Base-by-base conservation (phyloP, 257 asterid genomes). In the Osmanthus fragrans region DNA sequence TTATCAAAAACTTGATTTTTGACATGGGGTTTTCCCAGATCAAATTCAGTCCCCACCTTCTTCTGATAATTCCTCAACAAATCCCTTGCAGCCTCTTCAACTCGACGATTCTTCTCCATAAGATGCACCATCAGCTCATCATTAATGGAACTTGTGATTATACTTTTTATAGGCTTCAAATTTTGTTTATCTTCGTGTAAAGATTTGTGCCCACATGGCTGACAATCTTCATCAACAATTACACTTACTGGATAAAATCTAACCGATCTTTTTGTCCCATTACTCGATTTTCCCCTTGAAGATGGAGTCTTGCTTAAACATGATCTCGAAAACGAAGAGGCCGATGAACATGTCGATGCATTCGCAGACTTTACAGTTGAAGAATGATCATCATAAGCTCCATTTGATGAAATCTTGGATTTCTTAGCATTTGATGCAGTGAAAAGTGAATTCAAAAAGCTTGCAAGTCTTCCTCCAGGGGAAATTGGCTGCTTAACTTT, bases 401-500 rank as follows among this genome's bases (percentile, higher is more conserved):
- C 74, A 40, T 25, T 60, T 10, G 29, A 30, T 25, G 83, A 74
- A 76, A 77, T 67, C 77, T 87, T 94, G 2, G 89, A 75, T 58
- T 89, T 90, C 71, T 89, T 93, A 33, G 86, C 27, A 72, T 84
- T 89, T 54, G 89, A 94, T 33, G 90, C 78, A 51, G 94, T 82
- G 86, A 94, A 94, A 0, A 94, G 82, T 19, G 98, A 85, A 86
- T 94, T 90, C 70, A 94, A 77, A 75, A 94, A 91, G 40, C 89
- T 94, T 10, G 97, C 93, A 13, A 94, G 87, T 42, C 82, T 84
- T 16, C 96, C 92, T 21, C 97, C 97, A 12, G 98, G 98, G 2
- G 97, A 94, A 56, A 88, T 89, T 56, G 98, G 98, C 81, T 94
- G 98, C 86, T 91, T 91, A 16, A 81, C 96, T 60, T 92, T 92